Percentiles rank a stretch among this genome's conserved stretches.
Conservation (phyloP, 331 rosid genomes). For the Rosa hybrid region DNA sequence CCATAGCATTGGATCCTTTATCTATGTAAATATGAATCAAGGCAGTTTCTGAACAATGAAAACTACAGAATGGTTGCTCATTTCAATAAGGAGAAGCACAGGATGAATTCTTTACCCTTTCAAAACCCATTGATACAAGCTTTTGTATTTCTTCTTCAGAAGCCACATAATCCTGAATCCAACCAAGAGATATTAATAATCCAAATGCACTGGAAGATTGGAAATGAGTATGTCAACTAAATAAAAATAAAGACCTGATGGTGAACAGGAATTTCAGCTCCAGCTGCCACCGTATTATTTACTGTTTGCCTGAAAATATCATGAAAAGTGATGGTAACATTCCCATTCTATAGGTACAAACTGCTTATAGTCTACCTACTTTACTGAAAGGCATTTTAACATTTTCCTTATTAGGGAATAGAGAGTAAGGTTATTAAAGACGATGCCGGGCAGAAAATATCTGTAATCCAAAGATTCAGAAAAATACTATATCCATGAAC, state of each 20-base stretch:
- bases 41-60: neutral
- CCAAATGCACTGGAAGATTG: slow-evolving; percentile 24
- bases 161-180: slow-evolving; percentile 60
- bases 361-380: neutral
- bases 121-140: slow-evolving; percentile 95
- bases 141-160: slow-evolving; percentile 75
- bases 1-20: neutral
- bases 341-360: neutral
- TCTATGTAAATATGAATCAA: neutral
- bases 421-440: neutral
- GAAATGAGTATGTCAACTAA: slow-evolving; percentile 1
- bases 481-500: neutral
- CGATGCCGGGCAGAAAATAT: neutral
- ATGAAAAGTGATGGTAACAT: neutral
- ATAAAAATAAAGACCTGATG: slow-evolving; percentile 58
- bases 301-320: slow-evolving; percentile 31
- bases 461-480: neutral
- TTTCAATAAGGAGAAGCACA: neutral
- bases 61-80: neutral
- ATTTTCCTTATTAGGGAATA: neutral
- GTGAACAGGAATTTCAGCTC: slow-evolving; percentile 46
- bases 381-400: no score
- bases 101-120: slow-evolving; percentile 54
- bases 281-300: slow-evolving; percentile 37
- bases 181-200: slow-evolving; percentile 24